Base-by-base conservation (phyloP, 2,329 filamentous ascomycete species). In the Escovopsis sp. region DNA sequence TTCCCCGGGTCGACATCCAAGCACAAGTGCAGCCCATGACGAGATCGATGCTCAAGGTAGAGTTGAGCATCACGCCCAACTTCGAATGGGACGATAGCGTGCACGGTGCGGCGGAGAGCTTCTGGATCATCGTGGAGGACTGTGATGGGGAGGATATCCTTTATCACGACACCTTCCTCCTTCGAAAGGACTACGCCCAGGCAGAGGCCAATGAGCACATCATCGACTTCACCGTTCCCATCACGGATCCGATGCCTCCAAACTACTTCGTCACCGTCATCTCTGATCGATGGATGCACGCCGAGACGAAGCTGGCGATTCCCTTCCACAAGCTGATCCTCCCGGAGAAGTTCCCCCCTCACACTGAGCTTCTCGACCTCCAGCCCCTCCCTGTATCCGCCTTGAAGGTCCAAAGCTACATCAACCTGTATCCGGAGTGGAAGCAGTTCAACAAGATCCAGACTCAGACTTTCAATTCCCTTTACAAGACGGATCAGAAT, bases 211-310 rank as follows among this genome's bases (percentile, higher is more conserved):
- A 88, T 43, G 88, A 96, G 60, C 90, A 98, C 57, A 61, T 94
- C 10, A 80, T 98, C 19, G 90, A 98, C 47, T 90, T 98, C 48
- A 96, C 88, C 0, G 88, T 96, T 3, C 83, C 90, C 1, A 93
- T 98, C 45, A 87, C 85, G 1, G 90, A 98, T 47, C 92, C 92
- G 0, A 93, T 96, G 82, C 90, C 90, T 12, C 90, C 92, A 0
- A 93, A 98, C 56, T 98, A 98, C 62, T 98, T 98, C 60, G 85
- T 98, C 48, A 90, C 86, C 0, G 73, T 98, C 27, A 63, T 94
- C 15, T 96, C 88, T 4, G 90, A 98, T 56, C 72, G 90, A 46
- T 98, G 90, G 90, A 94, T 98, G 85, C 85, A 94, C 53, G 85
- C 88, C 1, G 87, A 98, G 61, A 94, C 87, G 1, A 86, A 87